Base-by-base conservation (phyloP, 1,139 yeast genomes). In the Blastobotrys illinoisensis region DNA sequence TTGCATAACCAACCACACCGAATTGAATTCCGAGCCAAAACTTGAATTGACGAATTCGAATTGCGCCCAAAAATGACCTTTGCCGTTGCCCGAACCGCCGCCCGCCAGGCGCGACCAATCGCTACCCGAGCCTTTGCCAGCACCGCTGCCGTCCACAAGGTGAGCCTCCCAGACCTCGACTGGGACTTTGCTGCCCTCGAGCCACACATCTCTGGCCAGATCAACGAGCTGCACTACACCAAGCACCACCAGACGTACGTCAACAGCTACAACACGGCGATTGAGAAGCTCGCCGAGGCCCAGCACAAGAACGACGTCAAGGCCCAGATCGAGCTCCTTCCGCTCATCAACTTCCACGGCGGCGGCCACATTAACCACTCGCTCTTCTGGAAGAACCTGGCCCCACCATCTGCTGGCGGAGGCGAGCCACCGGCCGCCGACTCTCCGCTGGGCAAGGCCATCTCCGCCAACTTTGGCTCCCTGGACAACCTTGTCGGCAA, bases 211-310 rank as follows among this genome's bases (percentile, higher is more conserved):
- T 85, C 96, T 47, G 96, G 90, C 52, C 82, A 88, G 70, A 90
- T 91, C 75, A 91, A 89, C 74, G 96, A 89, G 60, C 64, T 73
- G 54, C 98, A 91, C 77, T 86, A 91, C 80, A 78, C 85, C 64
- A 90, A 91, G 78, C 98, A 91, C 74, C 97, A 91, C 74, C 96
- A 89, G 74, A 88, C 97, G 44, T 91, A 91, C 68, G 97, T 89
- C 66, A 88, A 81, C 68, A 95, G 96, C 51, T 88, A 83, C 77
- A 91, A 91, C 75, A 75, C 84, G 46, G 91, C 96, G 46, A 73
- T 82, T 67, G 96, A 88, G 72, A 86, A 88, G 72, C 79, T 83
- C 54, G 81, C 82, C 44, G 90, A 83, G 66, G 93, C 97, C 54
- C 74, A 81, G 65, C 75, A 77, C 52, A 78, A 78, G 59, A 83